Conservation (phyloP, 169 alveolate genomes). For the Eimeria necatrix region DNA sequence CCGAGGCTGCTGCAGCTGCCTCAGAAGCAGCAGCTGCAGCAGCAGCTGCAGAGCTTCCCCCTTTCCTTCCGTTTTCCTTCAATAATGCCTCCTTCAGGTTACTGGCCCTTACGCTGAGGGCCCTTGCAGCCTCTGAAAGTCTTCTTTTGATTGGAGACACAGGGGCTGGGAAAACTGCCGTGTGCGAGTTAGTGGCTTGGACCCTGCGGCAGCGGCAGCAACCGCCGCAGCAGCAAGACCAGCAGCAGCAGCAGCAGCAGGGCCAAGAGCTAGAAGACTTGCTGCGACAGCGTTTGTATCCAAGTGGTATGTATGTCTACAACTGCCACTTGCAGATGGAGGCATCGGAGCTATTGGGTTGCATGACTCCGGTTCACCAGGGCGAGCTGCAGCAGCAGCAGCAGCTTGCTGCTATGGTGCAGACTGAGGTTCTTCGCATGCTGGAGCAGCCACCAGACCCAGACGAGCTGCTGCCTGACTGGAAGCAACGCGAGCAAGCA, state of each 20-base stretch:
- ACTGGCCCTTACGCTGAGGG: conserved; percentile 94
- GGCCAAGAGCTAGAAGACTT: neutral
- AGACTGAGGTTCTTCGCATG: conserved; percentile 16
- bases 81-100: conserved; percentile 88
- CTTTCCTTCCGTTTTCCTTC: conserved; percentile 82
- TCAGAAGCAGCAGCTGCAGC: conserved; percentile 54
- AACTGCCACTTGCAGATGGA: conserved; percentile 80
- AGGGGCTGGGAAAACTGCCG: conserved; percentile 99
- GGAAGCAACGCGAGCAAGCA: conserved; percentile 11
- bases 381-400: conserved; percentile 73
- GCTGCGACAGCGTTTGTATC: conserved; percentile 43
- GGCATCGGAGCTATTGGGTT: conserved; percentile 78
- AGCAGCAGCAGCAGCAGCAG: conserved; percentile 33
- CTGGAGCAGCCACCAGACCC: conserved; percentile 56
- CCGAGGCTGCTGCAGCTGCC: conserved; percentile 30
- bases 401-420: conserved; percentile 48
- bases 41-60: conserved; percentile 74
- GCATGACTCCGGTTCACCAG: conserved; percentile 77
- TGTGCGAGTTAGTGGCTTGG: conserved; percentile 94
- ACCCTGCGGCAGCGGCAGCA: conserved; percentile 78
- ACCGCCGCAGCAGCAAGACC: conserved; percentile 65
- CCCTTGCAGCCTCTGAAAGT: conserved; percentile 96
- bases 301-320: conserved; percentile 61
- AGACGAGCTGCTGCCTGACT: conserved; percentile 30
- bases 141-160: conserved; percentile 99